These are phyloP conservation scores for Heterobasidion annosum DNA, from an alignment of 1,284 basidiomycete species.

Conservation along the genomic window DNA sequence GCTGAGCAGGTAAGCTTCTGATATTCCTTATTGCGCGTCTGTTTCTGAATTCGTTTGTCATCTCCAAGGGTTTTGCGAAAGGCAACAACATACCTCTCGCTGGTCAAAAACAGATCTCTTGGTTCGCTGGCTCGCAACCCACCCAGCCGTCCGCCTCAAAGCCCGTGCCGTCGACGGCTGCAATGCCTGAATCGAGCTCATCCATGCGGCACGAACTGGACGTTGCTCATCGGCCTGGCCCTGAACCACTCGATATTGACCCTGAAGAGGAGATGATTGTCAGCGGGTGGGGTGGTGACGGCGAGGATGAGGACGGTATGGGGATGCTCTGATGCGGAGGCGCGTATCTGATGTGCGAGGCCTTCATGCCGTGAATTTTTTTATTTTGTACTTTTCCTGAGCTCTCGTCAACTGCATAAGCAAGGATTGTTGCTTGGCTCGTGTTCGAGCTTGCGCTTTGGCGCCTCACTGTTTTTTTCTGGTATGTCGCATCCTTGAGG, in stretches of 20 bases:
- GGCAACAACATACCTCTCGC: conserved; percentile 53
- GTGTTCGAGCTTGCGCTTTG: too few relatives aligned
- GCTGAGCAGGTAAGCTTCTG: conserved; percentile 58
- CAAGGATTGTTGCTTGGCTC: too few relatives aligned
- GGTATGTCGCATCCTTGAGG: too few relatives aligned
- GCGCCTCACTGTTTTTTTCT: too few relatives aligned
- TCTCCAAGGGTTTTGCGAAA: conserved; percentile 52
- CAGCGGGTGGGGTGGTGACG: conserved; percentile 17
- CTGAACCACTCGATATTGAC: not conserved
- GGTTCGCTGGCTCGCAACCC: conserved; percentile 39
- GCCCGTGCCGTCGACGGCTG: not conserved
- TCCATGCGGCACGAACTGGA: not conserved
- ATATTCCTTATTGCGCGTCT: too few relatives aligned
- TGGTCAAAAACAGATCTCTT: conserved; percentile 56
- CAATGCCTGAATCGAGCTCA: not conserved
- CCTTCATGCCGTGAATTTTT: not conserved
- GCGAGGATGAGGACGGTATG: conserved; percentile 18
- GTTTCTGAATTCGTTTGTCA: too few relatives aligned
- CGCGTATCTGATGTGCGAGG: conserved; percentile 1
- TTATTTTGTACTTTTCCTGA: conserved; percentile 1
- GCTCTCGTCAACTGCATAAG: too few relatives aligned
- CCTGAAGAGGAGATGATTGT: conserved; percentile 10
- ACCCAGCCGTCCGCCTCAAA: conserved; percentile 11
- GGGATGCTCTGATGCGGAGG: conserved; percentile 14
- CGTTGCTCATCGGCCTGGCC: not conserved